A percentile compares a stretch with the other conserved stretches of the same genome.
These are phyloP conservation scores for Carpinus viminea DNA, from an alignment of 306 rosid genomes.

Conservation along the genomic window DNA sequence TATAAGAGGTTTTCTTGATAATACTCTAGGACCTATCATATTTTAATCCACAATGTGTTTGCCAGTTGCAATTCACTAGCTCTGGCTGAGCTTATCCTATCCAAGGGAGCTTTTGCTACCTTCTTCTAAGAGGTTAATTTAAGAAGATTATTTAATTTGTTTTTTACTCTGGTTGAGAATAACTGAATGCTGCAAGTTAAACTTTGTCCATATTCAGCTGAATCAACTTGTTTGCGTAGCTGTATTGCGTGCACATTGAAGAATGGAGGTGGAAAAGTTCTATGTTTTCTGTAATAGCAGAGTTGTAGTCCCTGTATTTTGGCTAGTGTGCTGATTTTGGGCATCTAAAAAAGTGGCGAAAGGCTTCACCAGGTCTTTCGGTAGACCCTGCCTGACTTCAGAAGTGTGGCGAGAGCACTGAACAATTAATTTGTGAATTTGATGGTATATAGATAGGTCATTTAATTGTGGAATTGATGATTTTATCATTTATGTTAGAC, in stretches of 20 bases:
- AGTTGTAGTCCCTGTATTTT: not conserved
- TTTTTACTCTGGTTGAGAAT: not conserved
- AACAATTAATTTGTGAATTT: not conserved
- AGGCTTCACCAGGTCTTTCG: not conserved
- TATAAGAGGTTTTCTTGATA: no score
- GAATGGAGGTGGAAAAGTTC: no score
- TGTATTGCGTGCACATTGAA: not conserved
- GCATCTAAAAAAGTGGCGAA: not conserved
- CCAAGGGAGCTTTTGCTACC: no score
- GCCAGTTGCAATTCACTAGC: no score
- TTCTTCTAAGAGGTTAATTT: not conserved
- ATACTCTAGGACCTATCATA: not conserved
- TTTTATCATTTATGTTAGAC: not conserved
- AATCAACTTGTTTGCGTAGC: not conserved
- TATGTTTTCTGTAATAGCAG: not conserved
- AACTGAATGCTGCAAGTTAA: not conserved
- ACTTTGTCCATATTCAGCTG: not conserved
- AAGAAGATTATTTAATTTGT: no score
- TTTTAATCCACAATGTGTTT: no score
- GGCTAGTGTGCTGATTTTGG: not conserved
- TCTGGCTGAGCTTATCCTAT: no score
- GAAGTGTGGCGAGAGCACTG: not conserved
- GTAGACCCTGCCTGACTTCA: not conserved
- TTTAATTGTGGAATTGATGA: not conserved
- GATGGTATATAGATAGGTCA: not conserved